Evolutionary conservation across 179 eudicot species (phyloP).

Genomic region (Gypsophila paniculata): DNA sequence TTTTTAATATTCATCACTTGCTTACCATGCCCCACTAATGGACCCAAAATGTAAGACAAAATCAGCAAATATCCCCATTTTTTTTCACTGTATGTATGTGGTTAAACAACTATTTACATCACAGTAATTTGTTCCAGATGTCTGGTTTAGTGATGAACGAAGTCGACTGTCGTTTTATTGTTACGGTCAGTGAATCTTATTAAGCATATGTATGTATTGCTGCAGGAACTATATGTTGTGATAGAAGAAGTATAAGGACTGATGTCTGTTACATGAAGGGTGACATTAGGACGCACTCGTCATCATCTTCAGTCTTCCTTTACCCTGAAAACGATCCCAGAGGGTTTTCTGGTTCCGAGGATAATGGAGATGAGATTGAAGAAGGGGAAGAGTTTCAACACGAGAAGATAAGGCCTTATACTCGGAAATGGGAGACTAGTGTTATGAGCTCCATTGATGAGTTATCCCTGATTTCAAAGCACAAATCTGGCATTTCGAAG

Average conservation of each 20-base stretch:
- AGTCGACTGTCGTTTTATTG: too few species aligned
- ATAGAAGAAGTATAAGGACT: conserved; percentile 65
- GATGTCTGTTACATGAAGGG: conserved; percentile 90
- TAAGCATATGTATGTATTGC: neutral
- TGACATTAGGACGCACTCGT: conserved; percentile 64
- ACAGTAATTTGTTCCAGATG: conserved; percentile 18
- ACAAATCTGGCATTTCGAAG: conserved; percentile 4
- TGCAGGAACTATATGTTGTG: conserved; percentile 94
- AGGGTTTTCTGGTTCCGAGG: conserved; percentile 14
- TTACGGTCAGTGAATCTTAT: neutral
- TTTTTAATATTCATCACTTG: neutral
- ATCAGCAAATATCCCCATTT: neutral
- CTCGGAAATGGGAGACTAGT: conserved; percentile 82
- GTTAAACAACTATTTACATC: conserved; percentile 31
- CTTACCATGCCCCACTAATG: neutral
- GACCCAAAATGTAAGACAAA: neutral
- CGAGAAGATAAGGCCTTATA: conserved; percentile 73
- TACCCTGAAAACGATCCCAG: conserved; percentile 36
- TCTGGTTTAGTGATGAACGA: too few species aligned
- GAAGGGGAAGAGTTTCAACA: conserved; percentile 33
- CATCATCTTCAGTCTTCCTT: conserved; percentile 59
- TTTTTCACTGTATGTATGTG: neutral
- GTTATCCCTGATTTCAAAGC: conserved; percentile 51
- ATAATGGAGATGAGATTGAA: conserved; percentile 20
- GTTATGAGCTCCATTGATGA: conserved; percentile 64